A percentile compares a stretch with the other conserved stretches of the same genome.
Conservation (phyloP, 495 filamentous ascomycete species). For the Penicillium diatomitis region DNA sequence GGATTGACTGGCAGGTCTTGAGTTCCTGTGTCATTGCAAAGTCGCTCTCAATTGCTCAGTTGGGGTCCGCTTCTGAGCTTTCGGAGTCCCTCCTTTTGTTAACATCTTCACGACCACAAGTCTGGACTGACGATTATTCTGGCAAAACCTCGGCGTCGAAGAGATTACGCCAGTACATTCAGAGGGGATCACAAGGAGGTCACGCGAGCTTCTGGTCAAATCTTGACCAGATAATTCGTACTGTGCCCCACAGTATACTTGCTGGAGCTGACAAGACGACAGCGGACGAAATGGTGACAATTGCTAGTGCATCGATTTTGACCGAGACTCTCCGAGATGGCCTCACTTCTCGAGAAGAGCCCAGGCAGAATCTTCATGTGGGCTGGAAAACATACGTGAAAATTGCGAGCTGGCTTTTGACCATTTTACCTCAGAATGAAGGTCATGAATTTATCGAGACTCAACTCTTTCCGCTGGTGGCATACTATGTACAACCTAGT, state of each 20-base stretch:
- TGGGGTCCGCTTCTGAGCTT: slow-evolving; percentile 62
- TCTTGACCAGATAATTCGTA: slow-evolving; percentile 48
- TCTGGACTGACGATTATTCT: slow-evolving; percentile 65
- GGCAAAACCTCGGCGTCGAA: slow-evolving; percentile 57
- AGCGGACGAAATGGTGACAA: slow-evolving; percentile 11
- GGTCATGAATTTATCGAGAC: slow-evolving; percentile 36
- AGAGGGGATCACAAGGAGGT: slow-evolving; percentile 71
- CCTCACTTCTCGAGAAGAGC: slow-evolving; percentile 64
- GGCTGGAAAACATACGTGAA: slow-evolving; percentile 71
- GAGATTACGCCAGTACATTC: slow-evolving; percentile 62
- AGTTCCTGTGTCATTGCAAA: slow-evolving; percentile 60
- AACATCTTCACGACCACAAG: slow-evolving; percentile 51
- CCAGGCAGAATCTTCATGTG: slow-evolving; percentile 48
- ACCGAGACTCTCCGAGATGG: slow-evolving; percentile 58
- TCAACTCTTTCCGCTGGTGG: slow-evolving; percentile 47
- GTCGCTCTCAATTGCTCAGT: slow-evolving; percentile 56
- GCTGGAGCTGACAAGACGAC: slow-evolving; percentile 40
- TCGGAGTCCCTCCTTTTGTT: slow-evolving; percentile 52
- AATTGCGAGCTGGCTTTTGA: slow-evolving; percentile 40
- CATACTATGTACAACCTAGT: slow-evolving; percentile 45
- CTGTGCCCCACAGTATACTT: slow-evolving; percentile 47
- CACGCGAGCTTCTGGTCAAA: slow-evolving; percentile 61
- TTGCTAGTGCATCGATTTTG: slow-evolving; percentile 31
- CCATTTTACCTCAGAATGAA: slow-evolving; percentile 36
- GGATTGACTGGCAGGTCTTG: slow-evolving; percentile 53